Evolutionary conservation across 768 basidiomycete genomes (phyloP), one percentile per base, ranked within the genome.

Genomic region (Termitomyces sp.): DNA sequence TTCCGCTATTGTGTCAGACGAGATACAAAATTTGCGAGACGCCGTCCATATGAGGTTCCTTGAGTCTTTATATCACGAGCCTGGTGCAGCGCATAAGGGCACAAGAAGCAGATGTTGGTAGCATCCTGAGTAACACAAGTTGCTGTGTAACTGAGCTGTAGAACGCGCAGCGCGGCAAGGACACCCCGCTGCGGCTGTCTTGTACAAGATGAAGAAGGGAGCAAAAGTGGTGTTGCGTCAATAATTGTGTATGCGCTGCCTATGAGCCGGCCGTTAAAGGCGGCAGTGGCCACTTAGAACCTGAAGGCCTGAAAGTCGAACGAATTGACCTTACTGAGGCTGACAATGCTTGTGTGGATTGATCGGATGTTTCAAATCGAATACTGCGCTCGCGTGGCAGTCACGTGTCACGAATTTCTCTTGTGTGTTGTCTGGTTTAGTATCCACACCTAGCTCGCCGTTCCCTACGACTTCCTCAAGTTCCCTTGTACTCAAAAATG

Each of bases 401-500:
- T 7, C 30, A 30, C 30, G 7, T 30, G 30, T 4, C 30, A 0
- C 30, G 4, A 30, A 30, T 30, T 30, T 30, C 30, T 3, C 1
- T 23, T 23, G 23, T 23, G 23, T 23, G 50, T 37, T 47, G 35
- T 41, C 46, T n/a, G 28, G 53, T 35, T 55, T 49, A 17, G 54
- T 40, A 55, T 53, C 54, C 50, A 33, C 54, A 47, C 28, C 50
- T 21, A 56, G 58, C 46, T 56, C 56, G 56, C 58, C 52, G 60
- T 58, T 35, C 58, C 56, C 57, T 53, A 60, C 58, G 58, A 44
- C 49, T 55, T 46, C 54, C 57, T 54, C 58, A 50, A 56, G 45
- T 26, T 23, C 23, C 46, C 55, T 51, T 54, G 17, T 48, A 56
- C 35, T 48, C 42, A 46, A 59, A 65, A 65, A 65, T 65, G 64